These are phyloP conservation scores for Viridothelium virens DNA, from an alignment of 495 filamentous ascomycete species.

Conservation along the genomic window DNA sequence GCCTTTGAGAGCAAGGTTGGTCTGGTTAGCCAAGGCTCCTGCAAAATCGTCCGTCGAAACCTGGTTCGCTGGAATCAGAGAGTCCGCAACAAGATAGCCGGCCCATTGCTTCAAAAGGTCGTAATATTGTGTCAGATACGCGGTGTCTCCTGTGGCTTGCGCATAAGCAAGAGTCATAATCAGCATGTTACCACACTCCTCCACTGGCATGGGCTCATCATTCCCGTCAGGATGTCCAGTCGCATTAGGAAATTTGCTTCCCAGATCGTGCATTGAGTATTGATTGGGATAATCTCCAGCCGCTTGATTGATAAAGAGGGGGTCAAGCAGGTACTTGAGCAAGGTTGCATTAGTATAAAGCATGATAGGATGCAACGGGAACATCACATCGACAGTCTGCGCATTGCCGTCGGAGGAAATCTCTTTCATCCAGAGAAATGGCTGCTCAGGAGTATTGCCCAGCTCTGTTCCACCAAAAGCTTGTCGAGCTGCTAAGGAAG, in stretches of 20 bases:
- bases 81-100: constrained; percentile 30
- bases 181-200: constrained; percentile 37
- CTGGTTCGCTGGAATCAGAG: constrained; percentile 31
- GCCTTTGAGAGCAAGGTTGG: constrained; percentile 37
- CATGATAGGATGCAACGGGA: constrained; percentile 30
- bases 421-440: constrained; percentile 35
- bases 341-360: constrained; percentile 31
- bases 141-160: constrained; percentile 37
- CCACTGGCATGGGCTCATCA: constrained; percentile 31
- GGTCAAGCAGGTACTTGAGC: constrained; percentile 27
- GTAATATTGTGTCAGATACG: constrained; percentile 38
- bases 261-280: constrained; percentile 34
- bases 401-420: constrained; percentile 35
- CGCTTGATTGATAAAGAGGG: constrained; percentile 35
- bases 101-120: constrained; percentile 32
- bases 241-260: constrained; percentile 32
- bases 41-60: constrained; percentile 37
- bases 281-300: constrained; percentile 27
- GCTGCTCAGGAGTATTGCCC: neutral
- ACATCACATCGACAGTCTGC: constrained; percentile 37
- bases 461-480: neutral
- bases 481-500: constrained; percentile 17
- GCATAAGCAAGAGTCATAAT: constrained; percentile 45
- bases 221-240: constrained; percentile 28
- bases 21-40: constrained; percentile 32